A percentile compares a stretch with the other conserved stretches of the same genome.
Evolutionary conservation across 176 grass and related monocot species (phyloP).

Genomic region (Oryza officinalis): DNA sequence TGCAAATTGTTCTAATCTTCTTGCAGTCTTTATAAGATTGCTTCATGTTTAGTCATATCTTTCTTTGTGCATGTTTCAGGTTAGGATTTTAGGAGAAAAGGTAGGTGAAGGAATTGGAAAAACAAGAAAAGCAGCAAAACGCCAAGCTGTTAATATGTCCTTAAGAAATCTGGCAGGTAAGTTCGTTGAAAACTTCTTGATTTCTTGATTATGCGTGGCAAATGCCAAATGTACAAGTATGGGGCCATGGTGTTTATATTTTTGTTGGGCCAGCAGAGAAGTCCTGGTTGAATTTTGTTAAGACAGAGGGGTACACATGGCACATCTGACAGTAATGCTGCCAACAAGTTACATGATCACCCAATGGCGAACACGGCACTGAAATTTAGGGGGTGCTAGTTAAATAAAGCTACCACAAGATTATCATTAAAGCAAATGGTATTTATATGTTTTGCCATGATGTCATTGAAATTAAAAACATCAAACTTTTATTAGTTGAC

Average conservation of each 20-base stretch:
- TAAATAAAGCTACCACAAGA: too few species aligned
- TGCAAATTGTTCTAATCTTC: conserved; percentile 12
- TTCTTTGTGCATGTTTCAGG: conserved; percentile 49
- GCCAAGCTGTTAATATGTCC: conserved; percentile 66
- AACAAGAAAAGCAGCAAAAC: conserved; percentile 84
- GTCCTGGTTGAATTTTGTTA: not conserved
- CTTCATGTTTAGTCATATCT: conserved; percentile 18
- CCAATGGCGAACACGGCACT: too few species aligned
- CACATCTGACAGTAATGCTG: too few species aligned
- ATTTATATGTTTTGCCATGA: not conserved
- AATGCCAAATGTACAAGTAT: conserved; percentile 9
- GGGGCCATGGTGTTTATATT: not conserved
- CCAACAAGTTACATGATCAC: too few species aligned
- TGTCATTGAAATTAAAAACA: not conserved
- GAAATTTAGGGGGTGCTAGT: too few species aligned
- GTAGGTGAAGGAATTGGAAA: conserved; percentile 79
- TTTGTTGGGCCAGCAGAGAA: not conserved
- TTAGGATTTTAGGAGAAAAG: conserved; percentile 92
- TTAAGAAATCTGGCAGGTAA: conserved; percentile 75
- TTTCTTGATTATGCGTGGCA: conserved; percentile 16
- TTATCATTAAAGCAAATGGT: too few species aligned
- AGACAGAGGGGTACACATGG: too few species aligned
- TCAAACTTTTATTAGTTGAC: not conserved
- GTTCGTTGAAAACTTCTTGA: not conserved
- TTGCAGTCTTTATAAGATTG: conserved; percentile 4